Percentiles rank a stretch among this genome's conserved stretches.
phyloP scores from a whole-genome alignment of 768 basidiomycete species.

The Lentinus brumalis region DNA sequence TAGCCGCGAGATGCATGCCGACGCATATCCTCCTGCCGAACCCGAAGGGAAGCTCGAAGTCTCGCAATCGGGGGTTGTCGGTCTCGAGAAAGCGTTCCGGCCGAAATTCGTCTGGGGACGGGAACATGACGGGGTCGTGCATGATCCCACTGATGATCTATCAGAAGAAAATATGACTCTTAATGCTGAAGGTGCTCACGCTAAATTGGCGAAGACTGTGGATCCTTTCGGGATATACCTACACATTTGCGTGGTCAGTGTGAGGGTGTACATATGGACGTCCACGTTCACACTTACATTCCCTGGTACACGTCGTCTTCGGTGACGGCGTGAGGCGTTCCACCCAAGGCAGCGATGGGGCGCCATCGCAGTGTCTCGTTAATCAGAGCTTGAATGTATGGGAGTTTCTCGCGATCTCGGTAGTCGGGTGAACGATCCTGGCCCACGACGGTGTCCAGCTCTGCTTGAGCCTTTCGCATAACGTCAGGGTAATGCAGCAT shows the following conservation, averaged over 20 bases:
- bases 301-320: conserved; percentile 36
- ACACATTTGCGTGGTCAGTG: neutral
- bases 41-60: conserved; percentile 57
- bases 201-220: conserved; percentile 27
- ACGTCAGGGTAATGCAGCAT: conserved; percentile 30
- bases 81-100: conserved; percentile 26
- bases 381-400: conserved; percentile 29
- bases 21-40: conserved; percentile 60
- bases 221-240: conserved; percentile 36
- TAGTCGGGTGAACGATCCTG: conserved; percentile 27
- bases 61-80: conserved; percentile 17
- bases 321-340: conserved; percentile 26
- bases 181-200: conserved; percentile 12
- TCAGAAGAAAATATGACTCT: neutral
- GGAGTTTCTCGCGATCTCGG: conserved; percentile 23
- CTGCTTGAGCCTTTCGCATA: conserved; percentile 28
- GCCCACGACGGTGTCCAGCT: conserved; percentile 30
- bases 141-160: conserved; percentile 28
- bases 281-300: conserved; percentile 12
- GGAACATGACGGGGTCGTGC: conserved; percentile 32
- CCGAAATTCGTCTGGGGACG: conserved; percentile 24
- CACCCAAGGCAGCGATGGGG: conserved; percentile 27
- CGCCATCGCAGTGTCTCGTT: conserved; percentile 31
- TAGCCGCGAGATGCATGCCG: conserved; percentile 27
- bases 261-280: neutral